Percentiles rank a stretch among this genome's conserved stretches.
phyloP scores from a whole-genome alignment of 2,329 filamentous ascomycete genomes.

The Xylaria sp. region DNA sequence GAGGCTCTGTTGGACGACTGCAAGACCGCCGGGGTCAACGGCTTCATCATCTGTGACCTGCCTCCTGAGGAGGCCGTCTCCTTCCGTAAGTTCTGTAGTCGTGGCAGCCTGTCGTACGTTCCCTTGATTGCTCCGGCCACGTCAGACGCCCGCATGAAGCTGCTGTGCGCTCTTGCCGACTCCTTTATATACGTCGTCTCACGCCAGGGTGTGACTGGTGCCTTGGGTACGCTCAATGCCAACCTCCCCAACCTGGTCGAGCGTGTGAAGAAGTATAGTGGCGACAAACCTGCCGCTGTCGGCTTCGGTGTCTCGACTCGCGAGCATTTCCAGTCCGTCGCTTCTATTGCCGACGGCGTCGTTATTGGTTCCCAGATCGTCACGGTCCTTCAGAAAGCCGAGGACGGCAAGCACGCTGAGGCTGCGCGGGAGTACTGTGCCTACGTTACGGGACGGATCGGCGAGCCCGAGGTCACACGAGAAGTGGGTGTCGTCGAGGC shows the following conservation, averaged over 20 bases:
- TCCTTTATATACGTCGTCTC: slow-evolving; percentile 99
- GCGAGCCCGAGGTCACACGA: slow-evolving; percentile 59
- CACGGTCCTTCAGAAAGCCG: slow-evolving; percentile 77
- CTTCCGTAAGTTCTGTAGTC: slow-evolving; percentile 86
- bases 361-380: slow-evolving; percentile 98
- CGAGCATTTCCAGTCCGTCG: slow-evolving; percentile 90
- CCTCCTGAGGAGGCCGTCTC: slow-evolving; percentile 95
- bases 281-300: slow-evolving; percentile 88
- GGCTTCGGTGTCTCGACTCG: slow-evolving; percentile 96
- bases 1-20: slow-evolving; percentile 87
- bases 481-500: slow-evolving; percentile 79
- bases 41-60: slow-evolving; percentile 96
- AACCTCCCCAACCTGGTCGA: slow-evolving; percentile 83
- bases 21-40: slow-evolving; percentile 86
- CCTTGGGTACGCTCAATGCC: slow-evolving; percentile 82
- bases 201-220: slow-evolving; percentile 95
- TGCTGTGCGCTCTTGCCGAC: slow-evolving; percentile 95
- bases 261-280: slow-evolving; percentile 91
- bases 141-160: slow-evolving; percentile 91
- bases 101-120: slow-evolving; percentile 88
- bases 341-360: slow-evolving; percentile 87
- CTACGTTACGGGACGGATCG: slow-evolving; percentile 65
- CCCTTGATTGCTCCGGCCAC: slow-evolving; percentile 96
- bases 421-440: slow-evolving; percentile 89
- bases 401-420: slow-evolving; percentile 72